Base-by-base conservation (phyloP, 2,329 filamentous ascomycete species). In the Fusarium albosuccineum region DNA sequence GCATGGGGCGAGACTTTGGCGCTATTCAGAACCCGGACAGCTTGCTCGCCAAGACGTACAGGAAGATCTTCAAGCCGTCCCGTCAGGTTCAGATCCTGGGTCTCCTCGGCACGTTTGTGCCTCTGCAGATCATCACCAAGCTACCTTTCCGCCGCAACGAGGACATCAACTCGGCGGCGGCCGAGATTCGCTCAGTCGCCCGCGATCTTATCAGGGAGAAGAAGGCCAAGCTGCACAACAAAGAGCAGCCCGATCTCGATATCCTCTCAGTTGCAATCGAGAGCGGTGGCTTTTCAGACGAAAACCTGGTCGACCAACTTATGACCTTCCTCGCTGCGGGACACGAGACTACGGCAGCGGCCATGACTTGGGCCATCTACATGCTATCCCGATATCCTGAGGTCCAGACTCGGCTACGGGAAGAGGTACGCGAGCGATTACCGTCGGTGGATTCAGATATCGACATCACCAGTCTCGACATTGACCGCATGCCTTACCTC, bases 251-350 rank as follows among this genome's bases (percentile, higher is more conserved):
- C 1, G 88, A 89, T 45, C 77, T 87, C 8, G 93, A 97, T 76
- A 96, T 97, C 60, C 82, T 97, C 34, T 93, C 91, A 1, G 91
- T 95, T 0, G 93, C 93, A 14, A 82, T 97, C 48, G 86, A 90
- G 74, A 93, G 89, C 39, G 92, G 91, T 46, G 88, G 84, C 6
- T 96, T 97, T 78, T 86, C 81, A 11, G 92, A 96, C 65, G 91
- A 93, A 49, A 89, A 93, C 62, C 86, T 97, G n/a, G 87, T 93
- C 36, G 91, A 96, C 76, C 93, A 97, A 79, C 86, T 96, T 75
- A 96, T 97, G 92, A 97, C 92, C 1, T 96, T 97, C 81, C 86
- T 97, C 6, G 91, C 91, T 1, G 93, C 93, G 0, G 91, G 90
- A 22, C 92, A 95, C 76, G 92, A 95, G 79, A 95, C 92, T 1